phyloP scores from a whole-genome alignment of 805 yeast species.

The Saccharomycopsis olivae region DNA sequence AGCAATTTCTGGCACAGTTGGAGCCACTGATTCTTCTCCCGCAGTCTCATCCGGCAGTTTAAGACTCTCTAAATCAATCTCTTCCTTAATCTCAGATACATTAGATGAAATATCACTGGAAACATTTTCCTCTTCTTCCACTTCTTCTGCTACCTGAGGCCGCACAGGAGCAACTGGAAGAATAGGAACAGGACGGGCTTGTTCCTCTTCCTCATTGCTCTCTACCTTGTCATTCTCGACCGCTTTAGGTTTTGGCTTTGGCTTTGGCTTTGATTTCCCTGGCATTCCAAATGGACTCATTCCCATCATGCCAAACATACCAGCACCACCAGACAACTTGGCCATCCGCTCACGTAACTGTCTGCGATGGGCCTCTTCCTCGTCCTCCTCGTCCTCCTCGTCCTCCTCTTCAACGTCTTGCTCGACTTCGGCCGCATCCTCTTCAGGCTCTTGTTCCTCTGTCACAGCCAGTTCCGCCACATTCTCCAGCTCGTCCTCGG shows the following conservation, averaged over 20 bases:
- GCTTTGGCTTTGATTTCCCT: background rate
- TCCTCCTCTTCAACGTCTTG: slow-evolving; percentile 19
- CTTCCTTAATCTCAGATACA: slow-evolving; percentile 11
- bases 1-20: background rate
- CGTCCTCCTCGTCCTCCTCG: slow-evolving; percentile 15
- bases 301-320: slow-evolving; percentile 23
- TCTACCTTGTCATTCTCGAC: background rate
- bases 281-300: slow-evolving; percentile 21
- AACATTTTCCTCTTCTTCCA: slow-evolving; percentile 21
- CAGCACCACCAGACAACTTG: slow-evolving; percentile 15
- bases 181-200: slow-evolving; percentile 12
- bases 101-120: slow-evolving; percentile 1
- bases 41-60: background rate
- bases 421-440: slow-evolving; percentile 9
- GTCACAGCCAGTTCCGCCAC: background rate
- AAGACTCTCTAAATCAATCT: slow-evolving; percentile 8
- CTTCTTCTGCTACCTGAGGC: background rate
- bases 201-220: slow-evolving; percentile 3
- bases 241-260: slow-evolving; percentile 7
- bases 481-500: background rate
- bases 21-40: background rate
- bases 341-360: slow-evolving; percentile 18
- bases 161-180: slow-evolving; percentile 7
- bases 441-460: slow-evolving; percentile 16
- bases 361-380: slow-evolving; percentile 14